These are phyloP conservation scores for Trichocladium antarcticum DNA, from an alignment of 495 filamentous ascomycete species.

Conservation along the genomic window DNA sequence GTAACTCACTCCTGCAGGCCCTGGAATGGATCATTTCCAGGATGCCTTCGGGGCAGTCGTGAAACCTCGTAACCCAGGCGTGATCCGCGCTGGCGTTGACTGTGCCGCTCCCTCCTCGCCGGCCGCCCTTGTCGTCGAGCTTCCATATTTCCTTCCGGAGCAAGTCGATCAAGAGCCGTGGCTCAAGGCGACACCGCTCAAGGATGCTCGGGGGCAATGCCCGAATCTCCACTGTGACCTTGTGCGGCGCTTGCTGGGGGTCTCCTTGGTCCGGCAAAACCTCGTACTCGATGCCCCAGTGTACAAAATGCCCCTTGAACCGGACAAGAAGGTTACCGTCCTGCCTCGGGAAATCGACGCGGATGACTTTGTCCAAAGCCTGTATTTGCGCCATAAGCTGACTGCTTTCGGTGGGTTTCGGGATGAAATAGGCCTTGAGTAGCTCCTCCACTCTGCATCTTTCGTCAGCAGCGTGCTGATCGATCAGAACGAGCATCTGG, in stretches of 20 bases:
- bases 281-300: conserved; percentile 64
- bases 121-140: conserved; percentile 13
- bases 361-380: conserved; percentile 41
- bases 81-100: background rate
- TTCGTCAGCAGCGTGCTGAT: conserved; percentile 94
- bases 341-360: conserved; percentile 47
- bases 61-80: conserved; percentile 48
- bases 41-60: conserved; percentile 63
- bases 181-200: conserved; percentile 64
- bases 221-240: conserved; percentile 36
- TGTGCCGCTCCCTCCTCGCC: conserved; percentile 4
- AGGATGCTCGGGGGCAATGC: conserved; percentile 59
- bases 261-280: conserved; percentile 3
- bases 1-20: conserved; percentile 58
- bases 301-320: conserved; percentile 45
- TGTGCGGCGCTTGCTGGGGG: background rate
- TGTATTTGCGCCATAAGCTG: conserved; percentile 16
- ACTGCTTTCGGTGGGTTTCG: background rate
- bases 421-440: conserved; percentile 31
- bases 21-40: conserved; percentile 81
- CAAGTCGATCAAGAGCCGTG: conserved; percentile 54
- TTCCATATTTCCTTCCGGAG: conserved; percentile 67
- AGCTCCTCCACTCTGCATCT: conserved; percentile 69
- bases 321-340: conserved; percentile 48
- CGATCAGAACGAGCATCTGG: conserved; percentile 58